These are phyloP conservation scores for Paragyromitra xinjiangensis DNA, from an alignment of 495 filamentous ascomycete genomes.

Conservation along the genomic window DNA sequence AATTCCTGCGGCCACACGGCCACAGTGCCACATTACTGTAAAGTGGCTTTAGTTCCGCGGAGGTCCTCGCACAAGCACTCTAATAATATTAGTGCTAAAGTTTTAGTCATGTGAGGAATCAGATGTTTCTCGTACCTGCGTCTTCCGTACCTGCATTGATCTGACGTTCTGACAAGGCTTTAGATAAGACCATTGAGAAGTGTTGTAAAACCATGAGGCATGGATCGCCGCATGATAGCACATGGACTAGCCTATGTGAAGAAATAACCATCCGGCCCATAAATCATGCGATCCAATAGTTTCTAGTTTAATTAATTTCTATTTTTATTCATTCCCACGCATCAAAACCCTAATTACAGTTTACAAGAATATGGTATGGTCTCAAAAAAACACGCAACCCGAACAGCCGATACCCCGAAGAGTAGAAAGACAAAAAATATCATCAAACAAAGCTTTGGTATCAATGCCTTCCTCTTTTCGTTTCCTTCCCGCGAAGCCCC, in stretches of 20 bases:
- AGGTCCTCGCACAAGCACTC: neutral
- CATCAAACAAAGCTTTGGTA: slow-evolving; percentile 15
- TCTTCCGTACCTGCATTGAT: slow-evolving; percentile 5
- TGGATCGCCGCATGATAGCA: neutral
- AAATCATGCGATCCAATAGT: slow-evolving; percentile 4
- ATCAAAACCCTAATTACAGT: slow-evolving; percentile 37
- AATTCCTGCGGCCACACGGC: neutral
- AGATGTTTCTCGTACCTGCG: slow-evolving; percentile 12
- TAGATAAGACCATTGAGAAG: neutral
- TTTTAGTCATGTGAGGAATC: slow-evolving; percentile 18
- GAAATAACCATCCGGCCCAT: slow-evolving; percentile 5
- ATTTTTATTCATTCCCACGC: slow-evolving; percentile 19
- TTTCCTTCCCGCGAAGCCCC: neutral
- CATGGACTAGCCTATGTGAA: neutral
- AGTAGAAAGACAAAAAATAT: neutral
- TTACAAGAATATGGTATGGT: slow-evolving; percentile 32
- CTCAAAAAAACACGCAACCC: neutral
- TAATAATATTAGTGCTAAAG: neutral
- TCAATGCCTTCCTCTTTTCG: slow-evolving; percentile 5
- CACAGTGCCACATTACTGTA: neutral
- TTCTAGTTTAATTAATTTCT: neutral
- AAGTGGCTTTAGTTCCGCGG: slow-evolving; percentile 6
- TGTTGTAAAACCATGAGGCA: neutral
- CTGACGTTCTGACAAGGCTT: neutral
- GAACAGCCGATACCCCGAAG: neutral